A percentile compares a stretch with the other conserved stretches of the same genome.
phyloP scores from a whole-genome alignment of 257 asterid species.

The Eustoma russellianum region DNA sequence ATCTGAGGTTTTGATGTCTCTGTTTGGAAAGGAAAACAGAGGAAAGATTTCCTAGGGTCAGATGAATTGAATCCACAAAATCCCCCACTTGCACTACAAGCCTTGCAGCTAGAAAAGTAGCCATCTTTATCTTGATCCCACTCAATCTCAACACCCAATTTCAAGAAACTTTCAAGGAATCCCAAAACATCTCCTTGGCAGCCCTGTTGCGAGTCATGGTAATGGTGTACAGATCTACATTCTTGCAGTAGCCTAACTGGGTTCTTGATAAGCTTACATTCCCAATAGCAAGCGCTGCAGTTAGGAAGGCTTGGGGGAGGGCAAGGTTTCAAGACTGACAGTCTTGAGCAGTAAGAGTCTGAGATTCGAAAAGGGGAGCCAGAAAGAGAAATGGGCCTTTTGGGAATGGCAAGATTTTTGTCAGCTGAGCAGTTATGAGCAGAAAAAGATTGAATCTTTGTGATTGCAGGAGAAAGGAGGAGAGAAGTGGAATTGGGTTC shows the following conservation, averaged over 20 bases:
- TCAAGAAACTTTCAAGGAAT: slow-evolving; percentile 49
- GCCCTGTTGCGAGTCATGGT: slow-evolving; percentile 42
- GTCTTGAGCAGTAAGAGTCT: slow-evolving; percentile 76
- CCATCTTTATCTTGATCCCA: slow-evolving; percentile 72
- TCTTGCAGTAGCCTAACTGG: slow-evolving; percentile 53
- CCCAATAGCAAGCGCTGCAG: slow-evolving; percentile 62
- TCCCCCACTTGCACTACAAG: slow-evolving; percentile 44
- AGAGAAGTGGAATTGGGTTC: slow-evolving; percentile 51
- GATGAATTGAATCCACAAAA: slow-evolving; percentile 74
- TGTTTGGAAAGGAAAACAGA: slow-evolving; percentile 36
- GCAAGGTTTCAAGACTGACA: slow-evolving; percentile 60
- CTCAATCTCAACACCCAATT: slow-evolving; percentile 59
- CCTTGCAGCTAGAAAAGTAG: slow-evolving; percentile 52
- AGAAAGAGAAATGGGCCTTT: slow-evolving; percentile 42
- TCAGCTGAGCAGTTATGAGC: slow-evolving; percentile 39
- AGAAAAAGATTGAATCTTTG: slow-evolving; percentile 9
- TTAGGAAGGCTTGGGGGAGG: slow-evolving; percentile 52
- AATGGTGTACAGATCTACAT: slow-evolving; percentile 46
- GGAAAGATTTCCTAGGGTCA: slow-evolving; percentile 40
- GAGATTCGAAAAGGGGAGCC: slow-evolving; percentile 71
- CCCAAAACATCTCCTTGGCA: slow-evolving; percentile 74
- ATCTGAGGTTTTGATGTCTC: slow-evolving; percentile 14
- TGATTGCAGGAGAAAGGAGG: slow-evolving; percentile 36
- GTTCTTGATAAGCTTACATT: slow-evolving; percentile 56
- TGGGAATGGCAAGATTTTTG: slow-evolving; percentile 29